These are phyloP conservation scores for Neoscytalidium dimidiatum DNA, from an alignment of 2,329 filamentous ascomycete genomes.

Conservation along the genomic window DNA sequence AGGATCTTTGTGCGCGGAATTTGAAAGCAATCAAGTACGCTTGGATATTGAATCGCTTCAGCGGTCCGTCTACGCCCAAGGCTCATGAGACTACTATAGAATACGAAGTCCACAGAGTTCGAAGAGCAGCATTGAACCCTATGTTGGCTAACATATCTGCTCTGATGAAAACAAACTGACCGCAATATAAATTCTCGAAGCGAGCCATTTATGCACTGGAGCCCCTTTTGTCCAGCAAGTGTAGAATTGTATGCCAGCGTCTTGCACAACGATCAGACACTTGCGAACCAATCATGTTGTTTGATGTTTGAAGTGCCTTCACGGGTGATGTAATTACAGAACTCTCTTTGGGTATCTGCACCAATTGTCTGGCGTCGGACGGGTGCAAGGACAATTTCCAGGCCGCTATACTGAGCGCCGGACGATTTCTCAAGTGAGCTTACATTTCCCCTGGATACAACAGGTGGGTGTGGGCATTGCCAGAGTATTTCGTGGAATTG, in stretches of 20 bases:
- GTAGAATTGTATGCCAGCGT: conserved; percentile 32
- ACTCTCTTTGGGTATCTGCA: conserved; percentile 42
- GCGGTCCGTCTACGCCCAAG: neutral
- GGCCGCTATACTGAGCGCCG: neutral
- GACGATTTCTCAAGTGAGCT: neutral
- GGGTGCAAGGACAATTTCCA: conserved; percentile 28
- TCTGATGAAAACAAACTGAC: neutral
- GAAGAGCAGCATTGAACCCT: conserved; percentile 33
- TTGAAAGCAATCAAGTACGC: neutral
- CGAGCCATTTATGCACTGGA: conserved; percentile 32
- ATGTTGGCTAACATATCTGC: conserved; percentile 25
- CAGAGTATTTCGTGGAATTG: neutral
- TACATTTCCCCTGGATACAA: neutral
- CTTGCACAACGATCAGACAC: conserved; percentile 26
- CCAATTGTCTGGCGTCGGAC: conserved; percentile 33
- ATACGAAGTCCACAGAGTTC: conserved; percentile 32
- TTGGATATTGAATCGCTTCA: neutral
- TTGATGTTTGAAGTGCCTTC: conserved; percentile 32
- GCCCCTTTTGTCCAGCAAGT: conserved; percentile 29
- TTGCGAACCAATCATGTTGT: neutral
- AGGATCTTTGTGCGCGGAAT: conserved; percentile 4
- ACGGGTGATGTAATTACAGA: conserved; percentile 51
- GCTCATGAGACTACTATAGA: conserved; percentile 21
- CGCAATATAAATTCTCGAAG: neutral
- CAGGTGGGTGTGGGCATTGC: neutral